phyloP scores from a whole-genome alignment of 345 rosid species.

The Brassica napus region Da-Ae NC_063442.1:11240001-11240500 shows the following conservation, averaged over 20 bases:
- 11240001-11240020: too few relatives aligned
- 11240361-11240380: not conserved
- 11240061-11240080: not conserved
- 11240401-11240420: conserved; percentile 3
- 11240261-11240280: not conserved
- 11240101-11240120: too few relatives aligned
- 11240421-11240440: not conserved
- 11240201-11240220: not conserved
- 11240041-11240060: not conserved
- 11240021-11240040: too few relatives aligned
- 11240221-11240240: not conserved
- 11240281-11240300: not conserved
- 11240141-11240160: too few relatives aligned
- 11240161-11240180: not conserved
- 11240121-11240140: too few relatives aligned
- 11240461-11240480: too few relatives aligned
- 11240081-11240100: not conserved
- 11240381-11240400: not conserved
- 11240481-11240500: not conserved
- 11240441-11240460: not conserved
- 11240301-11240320: not conserved
- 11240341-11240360: not conserved
- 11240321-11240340: conserved; percentile 4
- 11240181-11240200: conserved; percentile 6
- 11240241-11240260: not conserved